phyloP scores from a whole-genome alignment of 192 early-diverging fungal genomes.

The Entophlyctis luteolus region DNA sequence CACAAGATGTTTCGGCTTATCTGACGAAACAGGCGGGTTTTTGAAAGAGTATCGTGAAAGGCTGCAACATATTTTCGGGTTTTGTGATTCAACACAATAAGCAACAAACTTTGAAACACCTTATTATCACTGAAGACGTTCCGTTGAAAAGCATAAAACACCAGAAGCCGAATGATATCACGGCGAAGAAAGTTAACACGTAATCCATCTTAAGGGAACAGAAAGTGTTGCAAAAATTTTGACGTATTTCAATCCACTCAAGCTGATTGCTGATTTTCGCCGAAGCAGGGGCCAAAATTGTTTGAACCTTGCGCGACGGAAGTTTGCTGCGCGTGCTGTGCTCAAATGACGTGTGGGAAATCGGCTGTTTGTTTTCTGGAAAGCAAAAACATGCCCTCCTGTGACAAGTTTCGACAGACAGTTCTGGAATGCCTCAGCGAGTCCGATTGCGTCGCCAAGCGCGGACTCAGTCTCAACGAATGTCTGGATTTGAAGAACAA shows the following conservation, averaged over 20 bases:
- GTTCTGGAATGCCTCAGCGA: constrained; percentile 26
- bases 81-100: background rate
- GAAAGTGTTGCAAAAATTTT: too few relatives aligned
- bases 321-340: background rate
- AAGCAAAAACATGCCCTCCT: constrained; percentile 31
- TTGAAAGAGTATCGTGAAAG: background rate
- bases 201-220: too few relatives aligned
- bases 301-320: too few relatives aligned
- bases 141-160: constrained; percentile 9
- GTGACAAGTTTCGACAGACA: constrained; percentile 22
- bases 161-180: background rate
- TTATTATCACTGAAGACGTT: background rate
- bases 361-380: constrained; percentile 7
- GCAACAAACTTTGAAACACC: background rate
- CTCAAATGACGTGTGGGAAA: background rate
- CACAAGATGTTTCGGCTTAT: background rate
- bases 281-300: too few relatives aligned
- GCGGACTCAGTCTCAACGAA: constrained; percentile 18
- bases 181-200: too few relatives aligned
- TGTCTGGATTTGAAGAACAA: constrained; percentile 24
- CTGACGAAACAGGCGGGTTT: constrained; percentile 1
- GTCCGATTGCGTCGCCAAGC: constrained; percentile 28
- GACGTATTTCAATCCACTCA: too few relatives aligned
- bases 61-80: background rate
- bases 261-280: too few relatives aligned